phyloP scores from a whole-genome alignment of 805 yeast species.

The Saturnispora dispora region DNA sequence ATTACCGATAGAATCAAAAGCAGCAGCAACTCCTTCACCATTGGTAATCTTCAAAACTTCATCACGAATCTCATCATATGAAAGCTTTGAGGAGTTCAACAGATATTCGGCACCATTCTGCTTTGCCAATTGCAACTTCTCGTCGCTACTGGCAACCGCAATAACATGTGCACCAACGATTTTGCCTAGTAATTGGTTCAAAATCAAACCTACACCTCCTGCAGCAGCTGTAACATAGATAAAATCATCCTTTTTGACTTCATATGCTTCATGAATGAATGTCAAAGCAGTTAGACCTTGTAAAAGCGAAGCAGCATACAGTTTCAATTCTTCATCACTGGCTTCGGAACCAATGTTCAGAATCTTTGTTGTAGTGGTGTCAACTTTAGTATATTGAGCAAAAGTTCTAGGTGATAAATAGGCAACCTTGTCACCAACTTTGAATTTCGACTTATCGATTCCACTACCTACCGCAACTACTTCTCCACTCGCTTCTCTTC shows the following conservation, averaged over 20 bases:
- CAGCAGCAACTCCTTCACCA: slow-evolving; percentile 59
- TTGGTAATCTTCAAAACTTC: slow-evolving; percentile 51
- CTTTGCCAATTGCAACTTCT: slow-evolving; percentile 58
- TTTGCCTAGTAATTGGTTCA: slow-evolving; percentile 50
- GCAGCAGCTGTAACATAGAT: slow-evolving; percentile 88
- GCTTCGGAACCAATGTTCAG: slow-evolving; percentile 41
- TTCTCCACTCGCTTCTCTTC: slow-evolving; percentile 63
- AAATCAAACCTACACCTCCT: slow-evolving; percentile 80
- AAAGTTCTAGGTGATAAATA: slow-evolving; percentile 47
- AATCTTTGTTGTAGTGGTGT: slow-evolving; percentile 27
- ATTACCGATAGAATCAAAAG: slow-evolving; percentile 72
- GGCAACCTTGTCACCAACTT: slow-evolving; percentile 65
- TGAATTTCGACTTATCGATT: slow-evolving; percentile 35
- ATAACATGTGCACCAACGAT: slow-evolving; percentile 69
- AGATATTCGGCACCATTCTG: slow-evolving; percentile 68
- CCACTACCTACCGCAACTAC: slow-evolving; percentile 55
- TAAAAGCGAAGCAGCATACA: slow-evolving; percentile 51
- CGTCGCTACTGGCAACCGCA: slow-evolving; percentile 75
- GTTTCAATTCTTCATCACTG: slow-evolving; percentile 40
- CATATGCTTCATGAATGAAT: slow-evolving; percentile 55
- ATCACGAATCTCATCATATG: slow-evolving; percentile 45
- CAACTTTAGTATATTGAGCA: slow-evolving; percentile 61
- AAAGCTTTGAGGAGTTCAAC: slow-evolving; percentile 36
- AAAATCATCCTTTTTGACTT: slow-evolving; percentile 59
- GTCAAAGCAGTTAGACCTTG: slow-evolving; percentile 79